phyloP scores from a whole-genome alignment of 2,329 filamentous ascomycete genomes.

The Aspergillus felis region DNA sequence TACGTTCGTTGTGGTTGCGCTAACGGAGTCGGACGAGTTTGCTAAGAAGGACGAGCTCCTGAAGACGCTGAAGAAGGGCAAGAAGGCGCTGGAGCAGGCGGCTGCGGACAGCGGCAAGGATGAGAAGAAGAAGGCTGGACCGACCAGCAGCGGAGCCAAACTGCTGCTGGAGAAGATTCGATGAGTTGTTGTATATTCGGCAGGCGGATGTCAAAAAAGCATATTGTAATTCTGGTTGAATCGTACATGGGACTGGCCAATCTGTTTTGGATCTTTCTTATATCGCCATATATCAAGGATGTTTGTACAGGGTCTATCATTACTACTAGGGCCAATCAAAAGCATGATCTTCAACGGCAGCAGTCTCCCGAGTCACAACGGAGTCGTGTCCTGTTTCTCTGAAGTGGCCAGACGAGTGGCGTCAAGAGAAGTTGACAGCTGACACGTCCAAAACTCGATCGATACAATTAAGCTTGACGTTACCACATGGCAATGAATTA shows the following conservation, averaged over 20 bases:
- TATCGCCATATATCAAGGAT: not conserved
- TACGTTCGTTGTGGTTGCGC: conserved; percentile 77
- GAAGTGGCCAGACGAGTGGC: too few species aligned
- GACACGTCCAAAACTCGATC: too few species aligned
- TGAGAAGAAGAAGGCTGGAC: conserved; percentile 33
- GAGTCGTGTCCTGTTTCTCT: not conserved
- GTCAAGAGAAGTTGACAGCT: too few species aligned
- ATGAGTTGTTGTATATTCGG: conserved; percentile 10
- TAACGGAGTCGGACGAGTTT: conserved; percentile 74
- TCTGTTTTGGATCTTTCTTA: not conserved
- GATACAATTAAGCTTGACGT: too few species aligned
- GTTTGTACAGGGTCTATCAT: not conserved
- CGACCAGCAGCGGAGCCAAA: conserved; percentile 46
- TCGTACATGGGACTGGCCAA: not conserved
- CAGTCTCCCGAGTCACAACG: not conserved
- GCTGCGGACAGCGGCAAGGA: conserved; percentile 53
- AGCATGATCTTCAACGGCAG: not conserved
- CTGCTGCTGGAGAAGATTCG: conserved; percentile 35
- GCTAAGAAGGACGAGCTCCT: conserved; percentile 62
- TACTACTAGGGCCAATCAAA: not conserved
- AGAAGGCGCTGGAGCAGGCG: conserved; percentile 61
- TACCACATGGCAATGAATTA: too few species aligned
- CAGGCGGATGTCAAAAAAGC: conserved; percentile 1
- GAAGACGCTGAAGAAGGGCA: conserved; percentile 68
- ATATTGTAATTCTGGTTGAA: not conserved